phyloP scores from a whole-genome alignment of 441 rosid genomes.

The Kokia cookei region DNA sequence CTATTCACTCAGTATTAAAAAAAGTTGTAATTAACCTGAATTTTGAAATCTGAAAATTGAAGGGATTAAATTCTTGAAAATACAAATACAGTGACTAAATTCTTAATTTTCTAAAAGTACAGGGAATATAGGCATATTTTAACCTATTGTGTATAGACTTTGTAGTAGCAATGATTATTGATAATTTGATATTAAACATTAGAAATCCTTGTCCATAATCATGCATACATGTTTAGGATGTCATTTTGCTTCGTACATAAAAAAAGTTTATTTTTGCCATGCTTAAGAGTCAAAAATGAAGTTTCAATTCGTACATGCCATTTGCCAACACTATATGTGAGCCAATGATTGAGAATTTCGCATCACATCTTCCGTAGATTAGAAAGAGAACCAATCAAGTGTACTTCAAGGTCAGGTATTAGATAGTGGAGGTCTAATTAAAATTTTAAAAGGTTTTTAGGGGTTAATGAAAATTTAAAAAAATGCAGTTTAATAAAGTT shows the following conservation, averaged over 20 bases:
- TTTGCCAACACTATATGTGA: background rate
- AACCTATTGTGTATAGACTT: background rate
- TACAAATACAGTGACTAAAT: too few relatives aligned
- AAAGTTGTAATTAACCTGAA: too few relatives aligned
- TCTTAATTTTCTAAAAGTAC: too few relatives aligned
- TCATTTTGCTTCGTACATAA: background rate
- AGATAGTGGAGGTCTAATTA: too few relatives aligned
- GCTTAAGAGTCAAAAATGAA: background rate
- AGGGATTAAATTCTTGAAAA: too few relatives aligned
- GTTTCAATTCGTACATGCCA: background rate
- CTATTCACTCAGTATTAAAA: too few relatives aligned
- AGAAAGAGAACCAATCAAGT: background rate
- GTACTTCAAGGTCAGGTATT: too few relatives aligned
- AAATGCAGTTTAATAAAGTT: too few relatives aligned
- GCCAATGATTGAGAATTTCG: background rate
- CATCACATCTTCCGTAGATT: background rate
- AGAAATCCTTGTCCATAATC: background rate
- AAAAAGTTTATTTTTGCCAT: background rate
- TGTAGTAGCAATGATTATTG: background rate
- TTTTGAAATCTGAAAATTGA: too few relatives aligned
- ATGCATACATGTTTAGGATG: background rate
- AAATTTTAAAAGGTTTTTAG: too few relatives aligned
- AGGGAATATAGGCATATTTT: too few relatives aligned
- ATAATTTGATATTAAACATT: background rate
- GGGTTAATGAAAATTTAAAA: too few relatives aligned